Base-by-base conservation (phyloP, 768 basidiomycete genomes). In the Goffeauzyma gilvescens region DNA sequence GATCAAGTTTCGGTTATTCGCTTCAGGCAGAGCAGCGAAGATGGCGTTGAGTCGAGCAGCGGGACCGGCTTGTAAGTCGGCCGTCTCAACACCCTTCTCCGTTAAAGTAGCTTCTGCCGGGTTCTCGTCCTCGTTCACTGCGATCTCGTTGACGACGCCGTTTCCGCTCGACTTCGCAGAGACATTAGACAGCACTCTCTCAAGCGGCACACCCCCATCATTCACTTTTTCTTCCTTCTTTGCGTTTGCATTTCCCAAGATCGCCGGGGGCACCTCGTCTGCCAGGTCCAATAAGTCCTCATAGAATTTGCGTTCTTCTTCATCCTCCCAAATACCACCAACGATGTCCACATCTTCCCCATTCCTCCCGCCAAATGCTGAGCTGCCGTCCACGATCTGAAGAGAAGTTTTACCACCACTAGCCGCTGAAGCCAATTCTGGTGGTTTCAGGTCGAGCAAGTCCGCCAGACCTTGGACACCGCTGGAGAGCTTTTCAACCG, bases 301-400 rank as follows among this genome's bases (percentile, higher is more conserved):
- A 53, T 79, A 96, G 64, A 90, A 96, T 45, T 78, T 69, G 18
- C 81, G 71, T 60, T 95, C 90, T 66, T 98, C 90, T 51, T 96
- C 93, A 53, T 96, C 93, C 62, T 85, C 85, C 93, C 93, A 98
- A 62, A 95, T 87, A 3, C 86, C 81, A 5, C 80, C 78, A 2
- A 71, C 65, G 0, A 60, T 52, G 12, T 54, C 55, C 33, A 80
- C 75, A 6, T 85, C 79, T 1, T 70, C 67, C 9, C 76, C 75
- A 18, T 72, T 75, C 5, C 68, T 67, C 9, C 41, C 74, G 7
- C 44, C 45, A 31, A 62, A 64, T 0, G 63, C 57, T 0, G 57
- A 55, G 6, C 54, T 52, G 6, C 50, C 42, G 38, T 64, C 59
- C 20, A 65, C 62, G 43, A 67, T 62, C 42, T 63, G 62, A 28